phyloP scores from a whole-genome alignment of 139 green algal species.

The Pedinophyceae sp. region DNA sequence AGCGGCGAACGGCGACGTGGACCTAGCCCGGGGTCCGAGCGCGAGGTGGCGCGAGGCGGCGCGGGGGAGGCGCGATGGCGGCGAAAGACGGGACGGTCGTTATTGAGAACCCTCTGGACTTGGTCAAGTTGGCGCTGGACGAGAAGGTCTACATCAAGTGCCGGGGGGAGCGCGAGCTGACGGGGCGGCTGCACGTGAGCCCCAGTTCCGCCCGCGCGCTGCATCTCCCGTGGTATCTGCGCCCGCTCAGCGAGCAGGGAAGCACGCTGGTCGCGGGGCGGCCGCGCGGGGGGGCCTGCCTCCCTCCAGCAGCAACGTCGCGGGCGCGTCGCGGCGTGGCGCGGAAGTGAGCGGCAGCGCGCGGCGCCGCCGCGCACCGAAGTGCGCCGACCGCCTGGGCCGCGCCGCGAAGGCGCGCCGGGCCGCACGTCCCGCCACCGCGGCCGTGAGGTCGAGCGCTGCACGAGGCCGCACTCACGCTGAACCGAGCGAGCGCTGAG shows the following conservation, averaged over 20 bases:
- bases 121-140: conserved; percentile 81
- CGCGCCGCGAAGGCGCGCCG: too few relatives aligned
- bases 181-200: conserved; percentile 82
- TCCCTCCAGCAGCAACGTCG: neutral
- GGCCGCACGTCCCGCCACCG: too few relatives aligned
- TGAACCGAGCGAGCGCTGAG: neutral
- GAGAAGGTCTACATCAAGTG: conserved; percentile 94
- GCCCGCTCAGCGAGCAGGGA: too few relatives aligned
- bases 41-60: too few relatives aligned
- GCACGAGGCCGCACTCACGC: neutral
- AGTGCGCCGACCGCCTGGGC: too few relatives aligned
- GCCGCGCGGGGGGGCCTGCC: neutral
- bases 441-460: too few relatives aligned
- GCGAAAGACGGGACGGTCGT: conserved; percentile 58
- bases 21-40: too few relatives aligned
- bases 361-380: too few relatives aligned
- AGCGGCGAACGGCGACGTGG: too few relatives aligned
- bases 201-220: too few relatives aligned
- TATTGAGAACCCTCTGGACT: conserved; percentile 91
- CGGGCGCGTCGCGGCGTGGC: neutral
- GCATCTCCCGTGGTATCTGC: neutral
- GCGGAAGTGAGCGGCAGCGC: too few relatives aligned
- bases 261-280: neutral
- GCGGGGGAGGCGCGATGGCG: too few relatives aligned
- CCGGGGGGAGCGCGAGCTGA: conserved; percentile 75